These are phyloP conservation scores for Hypsizygus marmoreus DNA, from an alignment of 768 basidiomycete species.

Conservation along the genomic window DNA sequence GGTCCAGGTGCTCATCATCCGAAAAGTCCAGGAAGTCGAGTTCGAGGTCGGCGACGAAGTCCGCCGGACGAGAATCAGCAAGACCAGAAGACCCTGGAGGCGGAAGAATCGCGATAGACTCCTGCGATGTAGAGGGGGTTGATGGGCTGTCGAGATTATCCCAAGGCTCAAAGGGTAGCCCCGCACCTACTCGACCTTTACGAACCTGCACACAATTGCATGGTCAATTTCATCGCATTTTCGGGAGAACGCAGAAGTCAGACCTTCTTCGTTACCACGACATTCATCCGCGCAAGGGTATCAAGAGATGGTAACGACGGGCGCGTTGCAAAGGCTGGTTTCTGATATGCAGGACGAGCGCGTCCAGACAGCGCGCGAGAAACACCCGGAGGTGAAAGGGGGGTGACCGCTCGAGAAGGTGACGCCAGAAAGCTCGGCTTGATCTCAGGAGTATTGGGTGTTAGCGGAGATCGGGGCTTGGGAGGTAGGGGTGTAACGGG, in stretches of 20 bases:
- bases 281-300: conserved; percentile 50
- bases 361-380: conserved; percentile 21
- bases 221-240: conserved; percentile 7
- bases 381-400: conserved; percentile 9
- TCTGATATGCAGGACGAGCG: conserved; percentile 42
- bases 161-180: conserved; percentile 58
- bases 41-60: conserved; percentile 19
- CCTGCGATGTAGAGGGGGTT: conserved; percentile 17
- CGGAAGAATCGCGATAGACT: conserved; percentile 5
- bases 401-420: conserved; percentile 11
- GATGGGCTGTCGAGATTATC: conserved; percentile 32
- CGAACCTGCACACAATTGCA: conserved; percentile 36
- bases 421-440: conserved; percentile 18
- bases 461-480: conserved; percentile 31
- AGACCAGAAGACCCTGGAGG: conserved; percentile 1
- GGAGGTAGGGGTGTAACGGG: conserved; percentile 20
- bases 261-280: conserved; percentile 49
- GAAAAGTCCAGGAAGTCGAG: conserved; percentile 21
- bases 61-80: conserved; percentile 14
- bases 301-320: conserved; percentile 55
- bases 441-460: conserved; percentile 16
- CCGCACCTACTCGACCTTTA: conserved; percentile 53
- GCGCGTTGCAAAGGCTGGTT: conserved; percentile 48
- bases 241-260: conserved; percentile 14
- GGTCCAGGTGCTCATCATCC: conserved; percentile 16